Base-by-base conservation (phyloP, 495 filamentous ascomycete species). In the Cairneyella variabilis region DNA sequence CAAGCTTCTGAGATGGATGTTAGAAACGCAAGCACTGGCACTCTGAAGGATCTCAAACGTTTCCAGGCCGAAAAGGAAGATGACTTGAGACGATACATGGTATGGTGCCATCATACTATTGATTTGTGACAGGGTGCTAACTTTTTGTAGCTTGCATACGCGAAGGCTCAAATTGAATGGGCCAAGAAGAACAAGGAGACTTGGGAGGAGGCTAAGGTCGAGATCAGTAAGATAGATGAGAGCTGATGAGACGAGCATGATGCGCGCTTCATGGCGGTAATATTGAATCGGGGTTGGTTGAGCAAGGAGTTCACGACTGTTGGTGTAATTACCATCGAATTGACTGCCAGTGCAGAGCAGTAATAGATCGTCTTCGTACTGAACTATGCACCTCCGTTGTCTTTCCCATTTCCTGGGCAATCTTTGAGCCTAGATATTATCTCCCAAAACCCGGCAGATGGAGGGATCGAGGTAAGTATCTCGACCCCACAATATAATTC, bases 161-260 rank as follows among this genome's bases (percentile, higher is more conserved):
- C 93, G 10, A 86, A 83, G 63, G 91, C 86, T 66, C 93, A 98
- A 66, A 85, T 98, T 52, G 90, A 97, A 67, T 98, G 93, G 93
- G 95, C 93, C n/a, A 90, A 85, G 67, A 93, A 93, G 73, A 97
- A 91, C 62, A 83, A 93, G 60, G 91, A 95, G 63, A 90, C 89
- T 2, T 98, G 93, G 93, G 89, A 91, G 61, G 91, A 97, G 66
- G 93, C 93, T 2, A 89, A 82, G 61, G 85, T 83, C n/a, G 93
- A 97, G 64, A 86, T 96, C 45, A 82, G 85, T 51, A 96, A 95
- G 76, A 97, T 97, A 60, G 75, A 79, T 36, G 76, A 81, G 48
- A 52, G 32, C 46, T 64, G 39, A 64, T 46, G 38, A 18, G 36
- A 30, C 25, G 37, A 27, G n/a, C 9, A 46, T 49, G 28, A 40